A percentile compares a stretch with the other conserved stretches of the same genome.
Conservation (phyloP, 345 rosid species). For the Rhizophora apiculata region DNA sequence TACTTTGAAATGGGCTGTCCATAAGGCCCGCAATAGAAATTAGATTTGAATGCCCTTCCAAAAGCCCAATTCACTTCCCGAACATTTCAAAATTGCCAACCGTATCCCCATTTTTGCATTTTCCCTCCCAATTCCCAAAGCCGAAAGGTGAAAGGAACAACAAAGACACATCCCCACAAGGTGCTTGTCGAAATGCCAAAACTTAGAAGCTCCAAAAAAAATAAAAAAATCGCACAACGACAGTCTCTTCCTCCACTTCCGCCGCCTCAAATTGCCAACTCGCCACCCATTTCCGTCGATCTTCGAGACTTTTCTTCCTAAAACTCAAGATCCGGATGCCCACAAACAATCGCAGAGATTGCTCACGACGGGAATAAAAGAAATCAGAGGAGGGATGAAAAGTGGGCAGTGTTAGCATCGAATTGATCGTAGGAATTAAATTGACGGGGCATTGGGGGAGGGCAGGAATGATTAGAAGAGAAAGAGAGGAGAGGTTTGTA, state of each 20-base stretch:
- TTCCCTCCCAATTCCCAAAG: not conserved
- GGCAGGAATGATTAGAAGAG: too few species aligned
- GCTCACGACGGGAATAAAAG: not conserved
- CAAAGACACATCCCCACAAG: not conserved
- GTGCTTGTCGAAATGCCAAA: conserved; percentile 14
- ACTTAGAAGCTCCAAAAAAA: not conserved
- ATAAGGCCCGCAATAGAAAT: not conserved
- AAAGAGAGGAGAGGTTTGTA: too few species aligned
- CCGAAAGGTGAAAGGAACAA: not conserved
- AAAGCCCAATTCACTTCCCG: not conserved
- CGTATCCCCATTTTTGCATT: not conserved
- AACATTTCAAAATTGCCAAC: not conserved
- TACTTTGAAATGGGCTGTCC: too few species aligned
- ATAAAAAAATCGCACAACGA: not conserved
- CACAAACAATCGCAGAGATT: not conserved
- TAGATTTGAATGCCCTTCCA: not conserved
- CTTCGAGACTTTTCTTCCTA: conserved; percentile 1
- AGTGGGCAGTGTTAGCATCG: too few species aligned
- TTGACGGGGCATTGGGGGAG: too few species aligned
- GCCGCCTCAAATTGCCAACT: not conserved
- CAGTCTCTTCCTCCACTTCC: not conserved
- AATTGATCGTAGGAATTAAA: too few species aligned
- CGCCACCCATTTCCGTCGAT: conserved; percentile 10
- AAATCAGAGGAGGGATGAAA: too few species aligned
- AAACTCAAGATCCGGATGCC: not conserved